Conservation (phyloP, 805 yeast genomes). For the Ogataea chonburiensis region DNA sequence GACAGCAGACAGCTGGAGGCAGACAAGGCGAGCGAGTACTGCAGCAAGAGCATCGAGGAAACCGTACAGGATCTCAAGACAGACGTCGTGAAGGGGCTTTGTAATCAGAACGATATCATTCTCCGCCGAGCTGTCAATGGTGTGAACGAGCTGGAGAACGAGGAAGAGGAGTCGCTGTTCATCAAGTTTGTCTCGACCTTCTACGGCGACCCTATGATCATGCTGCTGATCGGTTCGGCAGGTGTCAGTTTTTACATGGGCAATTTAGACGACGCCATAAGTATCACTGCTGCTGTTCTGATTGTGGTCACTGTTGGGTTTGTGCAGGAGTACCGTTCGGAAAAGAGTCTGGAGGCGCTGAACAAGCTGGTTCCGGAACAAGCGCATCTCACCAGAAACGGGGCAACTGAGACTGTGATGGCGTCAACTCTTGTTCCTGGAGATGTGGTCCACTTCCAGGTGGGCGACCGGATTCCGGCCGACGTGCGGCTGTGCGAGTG, state of each 20-base stretch:
- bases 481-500: slow-evolving; percentile 81
- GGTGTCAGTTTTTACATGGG: slow-evolving; percentile 86
- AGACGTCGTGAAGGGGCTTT: slow-evolving; percentile 57
- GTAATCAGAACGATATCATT: slow-evolving; percentile 65
- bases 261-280: slow-evolving; percentile 93
- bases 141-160: slow-evolving; percentile 68
- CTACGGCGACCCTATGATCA: slow-evolving; percentile 86
- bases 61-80: slow-evolving; percentile 64
- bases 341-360: slow-evolving; percentile 88
- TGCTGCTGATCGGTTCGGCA: slow-evolving; percentile 88
- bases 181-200: slow-evolving; percentile 76
- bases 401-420: slow-evolving; percentile 72
- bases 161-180: slow-evolving; percentile 74
- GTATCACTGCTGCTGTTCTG: slow-evolving; percentile 85
- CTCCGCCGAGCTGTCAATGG: slow-evolving; percentile 78
- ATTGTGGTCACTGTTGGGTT: slow-evolving; percentile 97
- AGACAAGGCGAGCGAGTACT: slow-evolving; percentile 53
- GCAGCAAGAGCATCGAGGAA: slow-evolving; percentile 63
- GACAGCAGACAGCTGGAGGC: slow-evolving; percentile 15
- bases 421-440: slow-evolving; percentile 95
- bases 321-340: slow-evolving; percentile 95
- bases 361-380: slow-evolving; percentile 95
- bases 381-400: slow-evolving; percentile 85
- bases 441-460: slow-evolving; percentile 82
- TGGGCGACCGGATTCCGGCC: slow-evolving; percentile 97